Base-by-base conservation (phyloP, 225 moss, liverwort and hornwort species). In the Ulota crispa region DNA sequence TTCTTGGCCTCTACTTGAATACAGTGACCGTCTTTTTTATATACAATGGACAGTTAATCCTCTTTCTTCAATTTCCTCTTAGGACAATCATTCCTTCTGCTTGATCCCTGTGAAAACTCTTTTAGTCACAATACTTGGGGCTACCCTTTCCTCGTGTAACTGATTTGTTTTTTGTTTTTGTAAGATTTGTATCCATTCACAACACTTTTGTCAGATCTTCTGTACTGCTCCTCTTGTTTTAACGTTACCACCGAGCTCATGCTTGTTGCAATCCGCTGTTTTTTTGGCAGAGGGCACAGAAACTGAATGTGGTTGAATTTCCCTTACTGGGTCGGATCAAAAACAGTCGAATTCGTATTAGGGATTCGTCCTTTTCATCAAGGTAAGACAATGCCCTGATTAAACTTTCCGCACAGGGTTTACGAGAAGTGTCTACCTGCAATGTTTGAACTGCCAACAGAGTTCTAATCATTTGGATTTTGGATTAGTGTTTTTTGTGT, bases 321-420 rank as follows among this genome's bases (percentile, higher is more conserved):
- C 93, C 96, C 16, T 75, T 99, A 41, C 89, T 99, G 73, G 99
- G 99, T 65, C 95, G 99, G 16, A 99, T 99, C 6, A 91, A 65
- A 79, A 94, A 92, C 75, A 96, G 96, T 83, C 89, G 92, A 57
- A 90, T 94, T 82, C 96, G 99, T 31, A 96, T 99, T 73, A 99
- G 88, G 86, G 99, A 99, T 86, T 90, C 96, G 45, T 91, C 92
- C 18, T 99, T 99, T 83, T 90, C 88, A 70, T 98, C 97, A 59
- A 92, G 91, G 95, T 92, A 86, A 27, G 64, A 73, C 55, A 50
- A 73, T 65, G 70, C 8, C 61, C 61, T 68, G 60, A 64, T 84
- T 69, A 56, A 12, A 73, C 12, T 62, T 73, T 75, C 19, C 56
- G 53, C 30, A 20, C 15, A 37, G 19, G 28, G 43, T 62, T 80